Evolutionary conservation across 2,329 filamentous ascomycete species (phyloP), one percentile per base, ranked within the genome.

Genomic region (Colletotrichum gloeosporioides): DNA sequence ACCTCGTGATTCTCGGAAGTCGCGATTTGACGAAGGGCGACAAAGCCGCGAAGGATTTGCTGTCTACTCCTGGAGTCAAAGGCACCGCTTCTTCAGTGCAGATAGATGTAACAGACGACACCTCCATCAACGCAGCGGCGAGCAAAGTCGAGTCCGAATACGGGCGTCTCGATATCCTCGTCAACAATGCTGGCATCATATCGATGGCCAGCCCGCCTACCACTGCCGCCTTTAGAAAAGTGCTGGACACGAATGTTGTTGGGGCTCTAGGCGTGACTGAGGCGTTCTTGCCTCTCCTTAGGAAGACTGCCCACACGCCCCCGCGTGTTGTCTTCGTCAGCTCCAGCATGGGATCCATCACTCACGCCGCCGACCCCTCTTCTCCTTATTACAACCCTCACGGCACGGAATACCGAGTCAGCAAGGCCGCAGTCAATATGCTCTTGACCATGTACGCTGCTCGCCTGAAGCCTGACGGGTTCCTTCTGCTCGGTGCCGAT

Each of bases 341-440:
- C 0, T 85, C 82, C 29, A 73, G 79, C 6, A 82, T 86, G 77
- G 85, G 83, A 1, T 84, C 84, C 13, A 64, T 87, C 4, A 68
- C 77, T 0, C 71, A 80, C 16, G 74, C 83, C 0, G 77, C 78
- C 1, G 82, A 87, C 71, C 79, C 80, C 57, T 76, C 75, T 0
- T 82, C 79, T 0, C 36, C 71, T 2, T 82, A 71, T 12, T 84
- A 84, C 55, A 74, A 62, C 2, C 75, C 79, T 6, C 80, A 82
- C 4, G 72, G 62, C 2, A 76, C 79, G 10, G 81, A 83, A 5
- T 83, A 80, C 57, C 83, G 80, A 36, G 78, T 80, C 2, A 87
- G 84, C 79, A 88, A 88, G 77, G 84, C 86, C 3, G 87, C 86
- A 0, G 27, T 87, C 16, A 86, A 88, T 36, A 86, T 87, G 84